Percentiles rank a stretch among this genome's conserved stretches.
Evolutionary conservation across 2,329 filamentous ascomycete species (phyloP).

Genomic region (Eutypella sp.): DNA sequence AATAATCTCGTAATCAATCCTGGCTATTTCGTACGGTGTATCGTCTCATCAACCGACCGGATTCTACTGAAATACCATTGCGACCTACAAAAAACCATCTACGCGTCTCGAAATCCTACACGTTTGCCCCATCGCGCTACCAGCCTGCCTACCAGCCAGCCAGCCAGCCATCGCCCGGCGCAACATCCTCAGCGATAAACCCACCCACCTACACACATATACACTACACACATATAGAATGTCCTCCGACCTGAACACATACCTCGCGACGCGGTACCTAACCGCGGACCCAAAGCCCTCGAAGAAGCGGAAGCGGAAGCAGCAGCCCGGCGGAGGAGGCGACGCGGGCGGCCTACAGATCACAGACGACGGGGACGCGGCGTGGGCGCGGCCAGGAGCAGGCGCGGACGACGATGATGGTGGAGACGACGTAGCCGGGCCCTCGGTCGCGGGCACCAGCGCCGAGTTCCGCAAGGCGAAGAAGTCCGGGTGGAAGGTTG

Average conservation of each 20-base stretch:
- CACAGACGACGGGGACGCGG: conserved; percentile 57
- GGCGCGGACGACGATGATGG: conserved; percentile 46
- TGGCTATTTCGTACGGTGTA: too few relatives aligned
- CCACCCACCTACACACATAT: too few relatives aligned
- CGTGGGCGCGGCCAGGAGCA: conserved; percentile 45
- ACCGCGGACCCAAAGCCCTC: conserved; percentile 50
- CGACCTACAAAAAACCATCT: too few relatives aligned
- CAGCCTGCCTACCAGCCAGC: too few relatives aligned
- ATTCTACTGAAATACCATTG: too few relatives aligned
- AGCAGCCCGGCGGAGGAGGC: conserved; percentile 32
- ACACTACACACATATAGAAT: too few relatives aligned
- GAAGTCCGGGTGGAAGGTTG: conserved; percentile 73
- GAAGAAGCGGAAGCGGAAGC: conserved; percentile 63
- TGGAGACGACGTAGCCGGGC: conserved; percentile 48
- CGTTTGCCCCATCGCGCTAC: too few relatives aligned
- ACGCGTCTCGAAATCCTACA: too few relatives aligned
- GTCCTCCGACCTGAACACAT: conserved; percentile 66
- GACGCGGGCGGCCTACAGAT: conserved; percentile 56
- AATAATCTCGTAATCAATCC: too few relatives aligned
- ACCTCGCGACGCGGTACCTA: conserved; percentile 89
- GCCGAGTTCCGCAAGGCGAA: conserved; percentile 69
- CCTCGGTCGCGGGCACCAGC: conserved; percentile 45
- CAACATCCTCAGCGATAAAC: too few relatives aligned
- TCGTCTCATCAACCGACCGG: too few relatives aligned
- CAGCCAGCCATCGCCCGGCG: too few relatives aligned